phyloP scores from a whole-genome alignment of 2,329 filamentous ascomycete species.

The Fusarium tanahbumbuense region DNA sequence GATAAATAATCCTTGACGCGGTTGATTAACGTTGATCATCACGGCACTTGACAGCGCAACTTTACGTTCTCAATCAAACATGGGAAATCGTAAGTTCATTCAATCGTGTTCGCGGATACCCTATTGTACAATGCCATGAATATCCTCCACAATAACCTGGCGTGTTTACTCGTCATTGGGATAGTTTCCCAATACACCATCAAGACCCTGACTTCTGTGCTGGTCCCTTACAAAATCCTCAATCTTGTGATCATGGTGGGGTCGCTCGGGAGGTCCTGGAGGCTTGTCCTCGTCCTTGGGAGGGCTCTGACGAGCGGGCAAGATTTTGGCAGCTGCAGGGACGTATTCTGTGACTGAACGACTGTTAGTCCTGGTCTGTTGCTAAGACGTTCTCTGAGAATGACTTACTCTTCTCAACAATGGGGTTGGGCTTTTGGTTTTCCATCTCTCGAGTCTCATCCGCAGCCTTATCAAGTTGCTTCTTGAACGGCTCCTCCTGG shows the following conservation, averaged over 20 bases:
- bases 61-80: background rate
- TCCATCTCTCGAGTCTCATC: conserved; percentile 48
- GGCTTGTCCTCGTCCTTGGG: conserved; percentile 35
- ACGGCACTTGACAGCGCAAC: background rate
- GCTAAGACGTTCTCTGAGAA: background rate
- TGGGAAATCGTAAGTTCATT: conserved; percentile 17
- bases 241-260: conserved; percentile 61
- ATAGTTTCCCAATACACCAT: conserved; percentile 40
- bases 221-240: conserved; percentile 66
- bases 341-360: conserved; percentile 57
- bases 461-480: conserved; percentile 58
- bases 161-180: conserved; percentile 28
- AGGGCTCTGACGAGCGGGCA: conserved; percentile 52
- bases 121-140: conserved; percentile 9
- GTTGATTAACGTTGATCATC: background rate
- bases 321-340: conserved; percentile 56
- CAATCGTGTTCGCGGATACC: conserved; percentile 8
- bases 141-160: background rate
- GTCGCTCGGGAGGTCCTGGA: conserved; percentile 56
- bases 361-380: conserved; percentile 12
- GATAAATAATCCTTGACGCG: background rate
- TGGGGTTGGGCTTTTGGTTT: conserved; percentile 48
- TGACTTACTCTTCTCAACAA: conserved; percentile 58
- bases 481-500: conserved; percentile 54
- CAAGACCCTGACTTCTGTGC: conserved; percentile 58